Base-by-base conservation (phyloP, 805 yeast genomes). In the Grigorovia humatica region DNA sequence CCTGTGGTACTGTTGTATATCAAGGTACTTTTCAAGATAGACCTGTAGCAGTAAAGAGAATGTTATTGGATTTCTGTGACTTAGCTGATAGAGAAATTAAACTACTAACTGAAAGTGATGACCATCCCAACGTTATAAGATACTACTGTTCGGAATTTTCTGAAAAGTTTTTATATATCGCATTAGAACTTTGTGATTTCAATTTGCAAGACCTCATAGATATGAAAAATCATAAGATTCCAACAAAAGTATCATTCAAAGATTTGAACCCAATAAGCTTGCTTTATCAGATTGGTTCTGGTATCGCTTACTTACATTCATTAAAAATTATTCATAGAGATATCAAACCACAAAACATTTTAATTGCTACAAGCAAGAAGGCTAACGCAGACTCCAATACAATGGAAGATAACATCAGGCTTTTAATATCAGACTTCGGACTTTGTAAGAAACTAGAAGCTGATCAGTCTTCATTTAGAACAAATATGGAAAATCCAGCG, bases 1-100 rank as follows among this genome's bases (percentile, higher is more conserved):
- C 96, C 0, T 96, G 90, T 59, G 99, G 99, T 29, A 93, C 99
- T 0, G 88, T 91, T 30, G 99, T 93, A 1, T 88, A 81, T 63
- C 81, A 83, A 63, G 99, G 99, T 0, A 77, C 80, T 4, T 93
- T 90, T 70, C 96, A 91, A 63, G 83, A 81, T 58, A 76, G 99
- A 52, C 96, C 95, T 1, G 99, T 93, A 6, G 99, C 99, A 0
- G 95, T 93, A 7, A 93, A 93, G 66, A 72, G 98, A 60, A 87
- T 93, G 95, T 72, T 93, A 50, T 75, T 90, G 41, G 96, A 90
- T 64, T 93, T 90, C 62, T 91, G 86, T 67, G 97, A 93, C 61
- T 80, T 91, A 52, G 98, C 98, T 1, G 83, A 88, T 9, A 96
- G 88, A 59, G 99, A 91, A 62, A 95, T 93, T 12, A 77, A 83